These are phyloP conservation scores for Colletotrichum aenigma DNA, from an alignment of 2,329 filamentous ascomycete genomes.

Conservation along the genomic window DNA sequence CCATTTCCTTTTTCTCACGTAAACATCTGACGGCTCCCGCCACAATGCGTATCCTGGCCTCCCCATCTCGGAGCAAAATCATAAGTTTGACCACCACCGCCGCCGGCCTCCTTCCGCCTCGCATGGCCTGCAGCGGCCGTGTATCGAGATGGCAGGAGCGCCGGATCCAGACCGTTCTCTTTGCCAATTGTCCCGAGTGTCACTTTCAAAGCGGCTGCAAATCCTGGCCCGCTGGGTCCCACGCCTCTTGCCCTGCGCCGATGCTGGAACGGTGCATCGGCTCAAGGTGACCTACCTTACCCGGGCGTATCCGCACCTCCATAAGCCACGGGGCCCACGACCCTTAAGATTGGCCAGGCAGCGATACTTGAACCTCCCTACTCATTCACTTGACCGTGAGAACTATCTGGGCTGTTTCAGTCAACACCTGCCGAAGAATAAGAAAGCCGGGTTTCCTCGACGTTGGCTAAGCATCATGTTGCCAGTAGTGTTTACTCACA, in stretches of 20 bases:
- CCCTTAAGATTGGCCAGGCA: background rate
- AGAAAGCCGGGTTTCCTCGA: background rate
- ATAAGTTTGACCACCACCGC: slow-evolving; percentile 4
- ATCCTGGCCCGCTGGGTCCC: background rate
- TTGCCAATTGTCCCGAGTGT: background rate
- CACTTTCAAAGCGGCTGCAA: background rate
- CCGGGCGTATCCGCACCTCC: slow-evolving; percentile 10
- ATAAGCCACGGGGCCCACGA: background rate
- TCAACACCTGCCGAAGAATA: background rate
- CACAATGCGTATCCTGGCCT: background rate
- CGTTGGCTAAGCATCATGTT: background rate
- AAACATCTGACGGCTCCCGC: background rate
- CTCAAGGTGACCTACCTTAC: background rate
- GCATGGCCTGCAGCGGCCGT: background rate
- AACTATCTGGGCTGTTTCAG: background rate
- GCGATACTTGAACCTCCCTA: background rate
- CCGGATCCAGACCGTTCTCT: background rate
- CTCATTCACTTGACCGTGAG: background rate
- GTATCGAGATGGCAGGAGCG: slow-evolving; percentile 3
- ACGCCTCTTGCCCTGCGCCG: background rate
- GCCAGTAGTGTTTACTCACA: background rate
- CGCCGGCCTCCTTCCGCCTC: background rate
- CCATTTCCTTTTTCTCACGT: background rate
- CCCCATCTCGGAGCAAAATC: background rate
- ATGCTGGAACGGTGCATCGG: background rate